Conservation (phyloP, 2,329 filamentous ascomycete species). For the Escovopsis sp. region DNA sequence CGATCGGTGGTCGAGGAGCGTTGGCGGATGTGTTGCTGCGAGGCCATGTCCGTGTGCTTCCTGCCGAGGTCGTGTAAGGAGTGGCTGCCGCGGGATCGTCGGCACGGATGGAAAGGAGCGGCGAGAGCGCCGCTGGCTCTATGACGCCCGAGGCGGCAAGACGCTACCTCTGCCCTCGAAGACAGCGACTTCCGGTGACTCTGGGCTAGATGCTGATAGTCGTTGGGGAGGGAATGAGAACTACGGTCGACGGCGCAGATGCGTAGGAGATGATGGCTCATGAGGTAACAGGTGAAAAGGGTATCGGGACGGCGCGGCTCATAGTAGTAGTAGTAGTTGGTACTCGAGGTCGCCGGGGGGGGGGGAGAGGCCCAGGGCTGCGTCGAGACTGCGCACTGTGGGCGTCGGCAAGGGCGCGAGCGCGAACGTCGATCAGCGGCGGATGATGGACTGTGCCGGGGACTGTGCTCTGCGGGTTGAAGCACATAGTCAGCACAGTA, state of each 20-base stretch:
- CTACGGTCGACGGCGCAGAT: conserved; percentile 32
- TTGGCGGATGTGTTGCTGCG: conserved; percentile 24
- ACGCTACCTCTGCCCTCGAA: conserved; percentile 26
- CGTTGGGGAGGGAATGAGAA: conserved; percentile 30
- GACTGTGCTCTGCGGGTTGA: too few relatives aligned
- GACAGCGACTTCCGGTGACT: conserved; percentile 26
- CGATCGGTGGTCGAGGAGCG: conserved; percentile 25
- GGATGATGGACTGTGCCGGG: too few relatives aligned
- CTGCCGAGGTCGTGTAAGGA: conserved; percentile 15
- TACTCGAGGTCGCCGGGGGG: too few relatives aligned
- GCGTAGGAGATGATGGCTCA: conserved; percentile 33
- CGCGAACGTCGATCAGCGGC: too few relatives aligned
- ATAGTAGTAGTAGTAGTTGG: too few relatives aligned
- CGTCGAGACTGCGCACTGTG: too few relatives aligned
- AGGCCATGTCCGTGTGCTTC: conserved; percentile 19
- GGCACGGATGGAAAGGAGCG: conserved; percentile 23
- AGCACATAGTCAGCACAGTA: too few relatives aligned
- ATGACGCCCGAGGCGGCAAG: conserved; percentile 25
- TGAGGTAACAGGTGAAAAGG: conserved; percentile 19
- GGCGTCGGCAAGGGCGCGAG: too few relatives aligned
- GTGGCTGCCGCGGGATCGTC: conserved; percentile 18
- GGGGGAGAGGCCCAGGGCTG: too few relatives aligned
- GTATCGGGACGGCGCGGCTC: conserved; percentile 3
- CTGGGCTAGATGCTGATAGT: conserved; percentile 26
- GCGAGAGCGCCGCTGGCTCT: conserved; percentile 21